phyloP scores from a whole-genome alignment of 192 early-diverging fungal species.

The Mortierella alpina region DNA sequence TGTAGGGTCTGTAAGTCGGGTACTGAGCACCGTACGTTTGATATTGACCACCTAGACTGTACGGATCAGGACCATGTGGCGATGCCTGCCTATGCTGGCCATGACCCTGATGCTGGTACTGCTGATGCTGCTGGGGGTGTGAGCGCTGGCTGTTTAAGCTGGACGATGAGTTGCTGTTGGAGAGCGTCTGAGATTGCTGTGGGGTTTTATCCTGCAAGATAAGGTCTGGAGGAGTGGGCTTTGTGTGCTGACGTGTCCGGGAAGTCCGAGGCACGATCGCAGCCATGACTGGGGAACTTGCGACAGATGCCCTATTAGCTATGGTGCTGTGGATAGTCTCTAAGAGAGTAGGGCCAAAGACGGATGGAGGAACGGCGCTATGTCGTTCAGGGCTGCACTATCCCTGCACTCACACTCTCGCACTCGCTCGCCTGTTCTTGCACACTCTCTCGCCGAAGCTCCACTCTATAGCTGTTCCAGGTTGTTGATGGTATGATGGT shows the following conservation, averaged over 20 bases:
- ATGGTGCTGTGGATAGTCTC: neutral
- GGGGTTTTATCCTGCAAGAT: conserved; percentile 14
- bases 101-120: conserved; percentile 23
- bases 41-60: conserved; percentile 16
- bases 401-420: neutral
- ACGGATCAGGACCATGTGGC: conserved; percentile 10
- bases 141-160: conserved; percentile 28
- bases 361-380: neutral
- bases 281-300: conserved; percentile 6
- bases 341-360: neutral
- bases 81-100: conserved; percentile 13
- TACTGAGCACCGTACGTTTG: conserved; percentile 32
- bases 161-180: conserved; percentile 30
- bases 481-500: neutral
- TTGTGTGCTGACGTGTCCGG: conserved; percentile 13
- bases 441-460: neutral
- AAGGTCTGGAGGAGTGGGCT: conserved; percentile 30
- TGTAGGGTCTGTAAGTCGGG: conserved; percentile 46
- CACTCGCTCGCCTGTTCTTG: neutral
- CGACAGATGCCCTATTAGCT: too few species aligned
- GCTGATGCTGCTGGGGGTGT: conserved; percentile 3
- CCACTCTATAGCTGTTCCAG: neutral
- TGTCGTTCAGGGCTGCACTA: neutral
- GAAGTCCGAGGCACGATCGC: conserved; percentile 20
- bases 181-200: conserved; percentile 25